Evolutionary conservation across 2,329 filamentous ascomycete species (phyloP).

Genomic region (Trichophyton benhamiae): DNA sequence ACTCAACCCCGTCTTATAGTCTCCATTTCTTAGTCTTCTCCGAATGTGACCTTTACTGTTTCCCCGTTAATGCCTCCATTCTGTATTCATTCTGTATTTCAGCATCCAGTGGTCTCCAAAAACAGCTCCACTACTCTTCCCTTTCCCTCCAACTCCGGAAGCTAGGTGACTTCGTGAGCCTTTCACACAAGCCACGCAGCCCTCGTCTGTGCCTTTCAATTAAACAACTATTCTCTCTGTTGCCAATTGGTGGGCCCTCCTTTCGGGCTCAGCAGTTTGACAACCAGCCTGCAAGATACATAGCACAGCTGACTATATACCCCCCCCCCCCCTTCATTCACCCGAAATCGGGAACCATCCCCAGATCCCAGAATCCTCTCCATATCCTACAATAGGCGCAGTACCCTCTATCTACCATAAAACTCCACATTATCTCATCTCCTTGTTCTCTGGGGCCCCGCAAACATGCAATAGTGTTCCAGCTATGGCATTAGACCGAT

Average conservation of each 20-base stretch:
- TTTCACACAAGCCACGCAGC: background rate
- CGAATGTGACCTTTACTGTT: too few relatives aligned
- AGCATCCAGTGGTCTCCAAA: too few relatives aligned
- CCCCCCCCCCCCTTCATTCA: background rate
- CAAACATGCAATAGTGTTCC: constrained; percentile 13
- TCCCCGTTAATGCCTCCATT: too few relatives aligned
- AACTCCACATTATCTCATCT: constrained; percentile 13
- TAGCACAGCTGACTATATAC: background rate
- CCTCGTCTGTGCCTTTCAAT: background rate
- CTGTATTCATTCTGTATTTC: too few relatives aligned
- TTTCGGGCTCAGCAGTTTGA: too few relatives aligned
- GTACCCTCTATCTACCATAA: background rate
- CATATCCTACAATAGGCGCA: constrained; percentile 12
- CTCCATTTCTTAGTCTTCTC: too few relatives aligned
- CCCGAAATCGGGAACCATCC: background rate
- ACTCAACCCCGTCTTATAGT: too few relatives aligned
- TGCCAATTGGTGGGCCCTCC: too few relatives aligned
- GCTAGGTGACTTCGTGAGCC: background rate
- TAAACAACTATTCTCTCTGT: background rate
- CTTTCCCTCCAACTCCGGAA: too few relatives aligned
- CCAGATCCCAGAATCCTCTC: constrained; percentile 13
- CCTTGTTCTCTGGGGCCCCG: constrained; percentile 14
- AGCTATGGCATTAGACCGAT: constrained; percentile 14
- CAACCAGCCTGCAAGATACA: background rate
- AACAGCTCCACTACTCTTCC: too few relatives aligned